These are phyloP conservation scores for Phyllachora maydis DNA, from an alignment of 2,329 filamentous ascomycete species.

Conservation along the genomic window DNA sequence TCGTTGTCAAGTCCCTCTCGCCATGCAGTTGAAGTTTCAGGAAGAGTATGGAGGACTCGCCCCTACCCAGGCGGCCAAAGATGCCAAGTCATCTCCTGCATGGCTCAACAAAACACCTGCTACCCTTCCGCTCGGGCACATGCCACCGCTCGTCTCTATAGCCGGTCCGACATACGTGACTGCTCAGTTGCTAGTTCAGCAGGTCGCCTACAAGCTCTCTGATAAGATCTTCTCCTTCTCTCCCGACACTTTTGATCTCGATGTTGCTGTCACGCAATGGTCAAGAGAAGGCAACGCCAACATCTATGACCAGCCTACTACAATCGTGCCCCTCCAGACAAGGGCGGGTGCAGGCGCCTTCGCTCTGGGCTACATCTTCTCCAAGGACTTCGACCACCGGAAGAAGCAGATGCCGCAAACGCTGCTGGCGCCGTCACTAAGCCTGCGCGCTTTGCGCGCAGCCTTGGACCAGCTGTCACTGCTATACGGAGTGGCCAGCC, in stretches of 20 bases:
- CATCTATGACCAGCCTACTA: constrained; percentile 60
- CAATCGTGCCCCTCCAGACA: constrained; percentile 66
- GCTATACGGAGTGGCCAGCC: constrained; percentile 79
- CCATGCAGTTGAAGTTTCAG: constrained; percentile 15
- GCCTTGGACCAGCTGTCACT: constrained; percentile 80
- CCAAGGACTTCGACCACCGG: constrained; percentile 79
- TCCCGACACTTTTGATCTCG: constrained; percentile 79
- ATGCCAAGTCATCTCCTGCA: constrained; percentile 8
- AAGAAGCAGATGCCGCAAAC: constrained; percentile 86
- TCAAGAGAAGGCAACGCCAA: constrained; percentile 49
- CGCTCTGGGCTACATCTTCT: constrained; percentile 93
- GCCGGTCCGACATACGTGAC: constrained; percentile 83
- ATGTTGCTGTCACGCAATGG: constrained; percentile 68
- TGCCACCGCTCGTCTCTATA: constrained; percentile 37
- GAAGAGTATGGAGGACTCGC: constrained; percentile 14
- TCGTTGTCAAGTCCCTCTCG: too few relatives aligned
- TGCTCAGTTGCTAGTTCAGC: constrained; percentile 82
- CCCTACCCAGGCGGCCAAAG: constrained; percentile 11
- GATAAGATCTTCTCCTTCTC: constrained; percentile 98
- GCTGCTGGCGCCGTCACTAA: constrained; percentile 70
- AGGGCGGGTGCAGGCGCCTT: constrained; percentile 76
- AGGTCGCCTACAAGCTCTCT: constrained; percentile 84
- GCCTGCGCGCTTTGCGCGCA: constrained; percentile 59
- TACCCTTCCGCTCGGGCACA: constrained; percentile 36
- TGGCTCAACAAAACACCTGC: constrained; percentile 11